These are phyloP conservation scores for Aspergillus tamarii DNA, from an alignment of 2,329 filamentous ascomycete species.

Conservation along the genomic window DNA sequence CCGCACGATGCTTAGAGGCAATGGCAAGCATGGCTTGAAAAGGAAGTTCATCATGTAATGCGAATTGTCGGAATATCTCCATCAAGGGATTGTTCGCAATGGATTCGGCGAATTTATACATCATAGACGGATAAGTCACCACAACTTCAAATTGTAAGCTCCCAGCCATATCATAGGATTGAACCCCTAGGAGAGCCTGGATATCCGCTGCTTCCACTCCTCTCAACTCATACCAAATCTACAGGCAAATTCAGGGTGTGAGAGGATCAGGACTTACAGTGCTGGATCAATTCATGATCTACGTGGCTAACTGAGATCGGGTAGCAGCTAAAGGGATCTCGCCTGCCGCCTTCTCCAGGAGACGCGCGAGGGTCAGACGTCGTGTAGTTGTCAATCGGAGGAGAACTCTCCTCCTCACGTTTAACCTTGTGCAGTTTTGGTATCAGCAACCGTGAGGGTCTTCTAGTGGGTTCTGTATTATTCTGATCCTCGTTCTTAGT, in stretches of 20 bases:
- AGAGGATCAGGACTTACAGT: slow-evolving; percentile 29
- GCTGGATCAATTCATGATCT: slow-evolving; percentile 35
- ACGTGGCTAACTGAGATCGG: slow-evolving; percentile 28
- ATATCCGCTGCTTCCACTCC: not conserved
- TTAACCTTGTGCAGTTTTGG: slow-evolving; percentile 19
- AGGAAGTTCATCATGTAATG: slow-evolving; percentile 33
- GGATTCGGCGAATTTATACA: slow-evolving; percentile 36
- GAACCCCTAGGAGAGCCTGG: not conserved
- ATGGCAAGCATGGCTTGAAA: slow-evolving; percentile 41
- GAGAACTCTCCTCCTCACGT: slow-evolving; percentile 15
- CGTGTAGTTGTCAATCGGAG: slow-evolving; percentile 9
- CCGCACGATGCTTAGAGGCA: slow-evolving; percentile 36
- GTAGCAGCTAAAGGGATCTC: slow-evolving; percentile 34
- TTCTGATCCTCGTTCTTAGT: slow-evolving; percentile 15
- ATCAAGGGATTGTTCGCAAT: slow-evolving; percentile 33
- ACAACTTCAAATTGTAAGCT: slow-evolving; percentile 32
- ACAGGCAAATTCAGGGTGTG: not conserved
- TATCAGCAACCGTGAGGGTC: slow-evolving; percentile 10
- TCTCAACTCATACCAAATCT: not conserved
- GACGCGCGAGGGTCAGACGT: slow-evolving; percentile 18
- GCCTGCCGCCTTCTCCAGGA: slow-evolving; percentile 21
- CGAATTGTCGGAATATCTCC: slow-evolving; percentile 35
- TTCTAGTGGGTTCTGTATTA: slow-evolving; percentile 9
- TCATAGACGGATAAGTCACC: slow-evolving; percentile 38
- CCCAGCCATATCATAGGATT: not conserved